Base-by-base conservation (phyloP, 2,329 filamentous ascomycete genomes). In the Coniosporium tulheliwenetii region DNA sequence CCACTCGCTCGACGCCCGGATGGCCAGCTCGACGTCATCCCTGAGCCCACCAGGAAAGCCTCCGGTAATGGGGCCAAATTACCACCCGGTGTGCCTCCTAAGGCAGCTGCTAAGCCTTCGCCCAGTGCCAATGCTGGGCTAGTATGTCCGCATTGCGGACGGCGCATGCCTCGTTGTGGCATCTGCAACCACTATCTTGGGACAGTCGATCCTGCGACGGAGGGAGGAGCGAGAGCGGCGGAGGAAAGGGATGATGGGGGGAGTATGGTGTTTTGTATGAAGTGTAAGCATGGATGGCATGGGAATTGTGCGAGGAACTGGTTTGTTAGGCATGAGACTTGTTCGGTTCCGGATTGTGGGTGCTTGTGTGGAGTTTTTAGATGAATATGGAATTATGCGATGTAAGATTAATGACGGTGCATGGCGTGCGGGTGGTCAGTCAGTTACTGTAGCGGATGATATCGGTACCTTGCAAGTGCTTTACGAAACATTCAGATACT, bases 211-310 rank as follows among this genome's bases (percentile, higher is more conserved):
- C 68, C 72, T 5, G 62, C 63, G 45, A 67, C 64, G 26, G 43
- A 53, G 8, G 53, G 56, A 9, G 46, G 41, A 48, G 44, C 38
- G 41, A 39, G 38, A 47, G 46, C 42, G 12, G 39, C 38, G 31
- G 39, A 39, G 31, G 40, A 39, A 39, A 41, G 40, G 43, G 70
- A 74, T 45, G 42, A 63, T 5, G 68, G 77, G 63, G 65, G 64
- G 12, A 61, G 76, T 48, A 64, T 77, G 46, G 69, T 70, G 4
- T 75, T 79, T 50, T 80, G 76, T 50, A 71, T 74, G 48, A 68
- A 64, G 44, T 80, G 76, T 52, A 71, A 71, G 47, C 76, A 80
- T 60, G 75, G 73, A 1, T 77, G 71, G 48, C 76, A 80, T 59
- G 73, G 71, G 3, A 62, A 75, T 54, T 75, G 79, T 62, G 75